A percentile compares a stretch with the other conserved stretches of the same genome.
These are phyloP conservation scores for Fusarium musae DNA, from an alignment of 2,329 filamentous ascomycete species.

Conservation along the genomic window DNA sequence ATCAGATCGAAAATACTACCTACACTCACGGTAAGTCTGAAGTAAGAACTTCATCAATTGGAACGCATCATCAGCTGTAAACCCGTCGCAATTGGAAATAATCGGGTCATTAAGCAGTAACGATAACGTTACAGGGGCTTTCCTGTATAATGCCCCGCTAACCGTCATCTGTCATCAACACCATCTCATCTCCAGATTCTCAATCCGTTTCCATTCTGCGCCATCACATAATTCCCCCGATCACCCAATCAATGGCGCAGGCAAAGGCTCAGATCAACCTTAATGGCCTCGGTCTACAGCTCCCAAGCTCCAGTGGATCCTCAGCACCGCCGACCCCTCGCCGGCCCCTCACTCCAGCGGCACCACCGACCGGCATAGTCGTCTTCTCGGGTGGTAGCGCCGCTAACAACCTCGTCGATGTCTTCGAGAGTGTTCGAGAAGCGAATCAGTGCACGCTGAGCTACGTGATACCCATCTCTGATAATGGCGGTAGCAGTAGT, in stretches of 20 bases:
- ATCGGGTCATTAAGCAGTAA: not conserved
- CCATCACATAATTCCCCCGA: slow-evolving; percentile 26
- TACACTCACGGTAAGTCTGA: no score
- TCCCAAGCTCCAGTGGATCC: slow-evolving; percentile 39
- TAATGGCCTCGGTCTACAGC: slow-evolving; percentile 39
- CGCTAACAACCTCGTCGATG: slow-evolving; percentile 93
- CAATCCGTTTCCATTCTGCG: not conserved
- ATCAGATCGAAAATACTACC: not conserved
- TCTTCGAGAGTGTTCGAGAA: slow-evolving; percentile 76
- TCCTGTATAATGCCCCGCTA: not conserved
- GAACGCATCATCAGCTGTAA: not conserved
- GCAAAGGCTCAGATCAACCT: slow-evolving; percentile 22
- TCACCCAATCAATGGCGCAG: slow-evolving; percentile 33
- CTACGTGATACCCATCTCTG: slow-evolving; percentile 94
- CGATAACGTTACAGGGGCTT: slow-evolving; percentile 6
- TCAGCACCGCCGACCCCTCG: slow-evolving; percentile 26
- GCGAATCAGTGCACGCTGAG: slow-evolving; percentile 75
- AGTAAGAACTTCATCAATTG: not conserved
- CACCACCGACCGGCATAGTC: slow-evolving; percentile 64
- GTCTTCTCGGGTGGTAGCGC: slow-evolving; percentile 94
- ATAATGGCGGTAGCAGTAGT: slow-evolving; percentile 94
- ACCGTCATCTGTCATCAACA: slow-evolving; percentile 23
- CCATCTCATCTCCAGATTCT: not conserved
- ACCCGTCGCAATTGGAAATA: not conserved
- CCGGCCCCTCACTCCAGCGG: slow-evolving; percentile 25